Base-by-base conservation (phyloP, 768 basidiomycete genomes). In the Leucogyrophana mollusca region DNA sequence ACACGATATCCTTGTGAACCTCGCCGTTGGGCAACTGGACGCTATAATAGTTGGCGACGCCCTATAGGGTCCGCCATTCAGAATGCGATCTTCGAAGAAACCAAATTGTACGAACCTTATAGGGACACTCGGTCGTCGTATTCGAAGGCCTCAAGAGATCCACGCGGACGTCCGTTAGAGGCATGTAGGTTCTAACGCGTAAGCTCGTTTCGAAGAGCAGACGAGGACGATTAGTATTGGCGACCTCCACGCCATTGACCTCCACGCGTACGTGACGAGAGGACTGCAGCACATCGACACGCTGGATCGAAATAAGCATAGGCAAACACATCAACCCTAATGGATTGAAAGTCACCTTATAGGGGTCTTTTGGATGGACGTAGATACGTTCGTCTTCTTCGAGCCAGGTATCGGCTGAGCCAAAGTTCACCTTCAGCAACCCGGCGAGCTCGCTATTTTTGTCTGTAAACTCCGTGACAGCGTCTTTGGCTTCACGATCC, bases 321-420 rank as follows among this genome's bases (percentile, higher is more conserved):
- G 3, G 17, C 18, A 38, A 37, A 13, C 38, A 39, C 34, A 17
- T 47, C 34, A 14, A 5, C 20, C 24, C 17, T 18, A 37, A n/a
- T 14, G 17, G 17, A 21, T 14, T 24, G 9, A 35, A 13, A 47
- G 58, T 34, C 3, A 83, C 83, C 72, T 86, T 85, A 64, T 83
- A 86, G 1, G 83, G 82, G 57, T 86, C 83, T 54, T 79, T 84
- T 7, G 81, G 78, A 49, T 86, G 83, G 2, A 72, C 66, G 46
- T 71, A 79, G 24, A 85, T 73, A 45, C 77, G 60, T 39, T 86
- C 82, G 40, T 84, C 83, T 56, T 85, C 83, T 65, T 85, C 83
- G 42, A 84, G 82, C 83, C 84, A 85, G 3, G 73, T 73, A 50
- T 83, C 82, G 55, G 75, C 73, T 14, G 71, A 72, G 11, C 62